Conservation (phyloP, 352 stramenopile species). For the Chrysophaeum taylorii region DNA sequence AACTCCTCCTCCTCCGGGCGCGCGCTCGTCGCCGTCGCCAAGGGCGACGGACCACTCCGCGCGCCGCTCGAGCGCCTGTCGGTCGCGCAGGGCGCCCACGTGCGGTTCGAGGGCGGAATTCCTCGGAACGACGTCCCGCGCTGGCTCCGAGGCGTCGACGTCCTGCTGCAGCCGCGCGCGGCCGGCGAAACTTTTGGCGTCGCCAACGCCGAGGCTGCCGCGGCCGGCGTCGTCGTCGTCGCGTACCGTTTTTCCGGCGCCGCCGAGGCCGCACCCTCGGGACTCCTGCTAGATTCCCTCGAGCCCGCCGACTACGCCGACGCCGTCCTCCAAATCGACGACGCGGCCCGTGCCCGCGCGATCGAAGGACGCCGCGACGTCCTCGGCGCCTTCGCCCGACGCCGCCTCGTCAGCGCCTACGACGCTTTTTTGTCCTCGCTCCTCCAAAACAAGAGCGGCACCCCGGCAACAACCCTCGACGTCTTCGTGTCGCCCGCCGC, state of each 20-base stretch:
- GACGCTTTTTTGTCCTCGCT: slow-evolving; percentile 17
- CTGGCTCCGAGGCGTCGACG: background rate
- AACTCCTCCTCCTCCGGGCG: no score
- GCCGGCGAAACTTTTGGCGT: slow-evolving; percentile 3
- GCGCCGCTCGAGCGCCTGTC: background rate
- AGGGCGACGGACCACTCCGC: background rate
- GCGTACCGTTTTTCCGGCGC: background rate
- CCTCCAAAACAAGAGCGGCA: slow-evolving; percentile 15
- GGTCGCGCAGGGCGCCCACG: background rate
- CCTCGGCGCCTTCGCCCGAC: slow-evolving; percentile 24
- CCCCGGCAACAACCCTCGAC: background rate
- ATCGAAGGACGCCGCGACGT: slow-evolving; percentile 13
- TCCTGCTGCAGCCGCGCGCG: slow-evolving; percentile 7
- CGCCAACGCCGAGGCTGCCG: background rate
- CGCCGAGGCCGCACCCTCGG: background rate
- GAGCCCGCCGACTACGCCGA: background rate
- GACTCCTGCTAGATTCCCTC: background rate
- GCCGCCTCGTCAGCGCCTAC: slow-evolving; percentile 25
- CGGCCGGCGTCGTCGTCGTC: background rate
- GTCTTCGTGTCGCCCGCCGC: background rate
- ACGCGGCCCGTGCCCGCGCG: background rate
- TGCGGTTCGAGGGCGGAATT: background rate
- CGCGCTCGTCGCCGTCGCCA: background rate
- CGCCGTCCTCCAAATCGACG: background rate
- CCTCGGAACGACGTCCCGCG: background rate